Conservation (phyloP, 2,329 filamentous ascomycete genomes). For the Neofusicoccum kwambonambiense region DNA sequence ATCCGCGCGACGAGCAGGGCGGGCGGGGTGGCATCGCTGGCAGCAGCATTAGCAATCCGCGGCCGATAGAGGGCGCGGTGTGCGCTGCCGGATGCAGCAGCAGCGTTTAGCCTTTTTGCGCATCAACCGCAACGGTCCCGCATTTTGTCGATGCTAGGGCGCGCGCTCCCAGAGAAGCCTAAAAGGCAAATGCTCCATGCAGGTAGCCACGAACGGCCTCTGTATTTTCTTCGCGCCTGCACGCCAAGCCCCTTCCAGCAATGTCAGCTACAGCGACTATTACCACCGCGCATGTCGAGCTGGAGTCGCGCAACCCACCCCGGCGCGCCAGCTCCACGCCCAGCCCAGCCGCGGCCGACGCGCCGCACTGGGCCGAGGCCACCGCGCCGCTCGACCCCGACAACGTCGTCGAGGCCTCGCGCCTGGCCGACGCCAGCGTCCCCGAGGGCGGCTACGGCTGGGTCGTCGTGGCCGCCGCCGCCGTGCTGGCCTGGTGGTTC, state of each 20-base stretch:
- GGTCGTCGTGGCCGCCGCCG: constrained; percentile 53
- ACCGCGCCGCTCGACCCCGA: constrained; percentile 12
- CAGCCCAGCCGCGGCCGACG: not conserved
- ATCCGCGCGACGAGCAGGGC: no score
- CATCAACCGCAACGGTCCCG: constrained; percentile 1
- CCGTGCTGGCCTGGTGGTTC: constrained; percentile 51
- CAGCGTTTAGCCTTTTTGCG: not conserved
- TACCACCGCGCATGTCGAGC: not conserved
- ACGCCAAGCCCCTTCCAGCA: not conserved
- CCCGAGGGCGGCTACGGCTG: constrained; percentile 60
- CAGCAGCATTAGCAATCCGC: no score
- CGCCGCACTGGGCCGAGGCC: constrained; percentile 1
- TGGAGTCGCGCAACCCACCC: not conserved
- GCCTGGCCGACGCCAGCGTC: constrained; percentile 21
- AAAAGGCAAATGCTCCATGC: constrained; percentile 10
- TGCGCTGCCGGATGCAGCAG: constrained; percentile 4
- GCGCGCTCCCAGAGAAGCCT: not conserved
- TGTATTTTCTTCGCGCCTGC: not conserved
- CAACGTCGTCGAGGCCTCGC: constrained; percentile 16
- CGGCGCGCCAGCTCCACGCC: not conserved
- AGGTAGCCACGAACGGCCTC: not conserved
- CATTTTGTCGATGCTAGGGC: constrained; percentile 14
- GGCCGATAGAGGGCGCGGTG: not conserved
- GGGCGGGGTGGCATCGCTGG: no score
- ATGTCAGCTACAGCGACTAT: constrained; percentile 16